Conservation (phyloP, 371 early-diverging fungal genomes). For the Mortierella sp. region DNA sequence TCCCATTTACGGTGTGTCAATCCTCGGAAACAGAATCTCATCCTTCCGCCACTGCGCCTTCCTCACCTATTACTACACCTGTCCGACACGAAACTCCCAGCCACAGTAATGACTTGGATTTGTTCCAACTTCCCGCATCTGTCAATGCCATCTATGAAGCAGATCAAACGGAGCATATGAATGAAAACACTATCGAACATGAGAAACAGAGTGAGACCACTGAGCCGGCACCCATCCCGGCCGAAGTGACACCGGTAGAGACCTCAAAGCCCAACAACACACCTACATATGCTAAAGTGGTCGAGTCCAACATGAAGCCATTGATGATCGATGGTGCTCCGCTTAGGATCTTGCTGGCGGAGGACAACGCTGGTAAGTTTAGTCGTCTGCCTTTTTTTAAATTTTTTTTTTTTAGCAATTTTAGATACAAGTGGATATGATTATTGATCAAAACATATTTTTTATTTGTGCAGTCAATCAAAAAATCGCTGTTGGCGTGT, state of each 20-base stretch:
- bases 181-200: background rate
- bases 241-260: background rate
- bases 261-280: conserved; percentile 4
- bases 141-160: background rate
- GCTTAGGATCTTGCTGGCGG: conserved; percentile 50
- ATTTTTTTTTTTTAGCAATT: background rate
- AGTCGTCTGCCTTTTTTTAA: background rate
- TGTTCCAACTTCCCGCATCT: conserved; percentile 9
- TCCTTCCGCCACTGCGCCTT: conserved; percentile 40
- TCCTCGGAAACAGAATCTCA: conserved; percentile 37
- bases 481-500: conserved; percentile 68
- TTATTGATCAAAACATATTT: background rate
- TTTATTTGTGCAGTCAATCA: conserved; percentile 61
- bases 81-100: conserved; percentile 1
- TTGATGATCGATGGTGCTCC: conserved; percentile 37
- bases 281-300: conserved; percentile 50
- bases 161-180: background rate
- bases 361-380: conserved; percentile 41
- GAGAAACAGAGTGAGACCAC: background rate
- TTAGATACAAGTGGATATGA: background rate
- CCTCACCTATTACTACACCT: conserved; percentile 30
- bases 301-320: conserved; percentile 36
- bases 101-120: background rate
- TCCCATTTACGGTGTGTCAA: conserved; percentile 63
- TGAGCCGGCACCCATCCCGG: background rate